These are phyloP conservation scores for Dothideomycetes sp. DNA, from an alignment of 2,329 filamentous ascomycete genomes.

Conservation along the genomic window DNA sequence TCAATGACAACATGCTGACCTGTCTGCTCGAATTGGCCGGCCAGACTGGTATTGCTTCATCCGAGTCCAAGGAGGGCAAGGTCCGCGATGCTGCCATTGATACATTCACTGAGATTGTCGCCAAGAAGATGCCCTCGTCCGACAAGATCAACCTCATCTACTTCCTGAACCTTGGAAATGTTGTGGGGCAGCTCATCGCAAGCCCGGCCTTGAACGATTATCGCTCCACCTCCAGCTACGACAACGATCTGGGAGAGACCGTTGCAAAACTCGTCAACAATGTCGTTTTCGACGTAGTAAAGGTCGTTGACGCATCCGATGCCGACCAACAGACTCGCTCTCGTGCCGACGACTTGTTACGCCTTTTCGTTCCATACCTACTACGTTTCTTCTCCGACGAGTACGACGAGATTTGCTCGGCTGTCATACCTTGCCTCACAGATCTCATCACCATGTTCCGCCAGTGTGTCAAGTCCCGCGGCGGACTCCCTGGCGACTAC, in stretches of 20 bases:
- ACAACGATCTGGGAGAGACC: slow-evolving; percentile 88
- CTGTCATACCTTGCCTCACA: slow-evolving; percentile 84
- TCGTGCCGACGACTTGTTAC: slow-evolving; percentile 71
- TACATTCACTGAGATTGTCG: slow-evolving; percentile 88
- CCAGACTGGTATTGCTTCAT: slow-evolving; percentile 49
- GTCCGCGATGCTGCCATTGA: slow-evolving; percentile 87
- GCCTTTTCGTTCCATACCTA: slow-evolving; percentile 74
- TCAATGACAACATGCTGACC: slow-evolving; percentile 79
- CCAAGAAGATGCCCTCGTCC: slow-evolving; percentile 90
- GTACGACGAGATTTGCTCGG: slow-evolving; percentile 95
- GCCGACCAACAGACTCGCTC: slow-evolving; percentile 53
- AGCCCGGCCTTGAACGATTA: slow-evolving; percentile 72
- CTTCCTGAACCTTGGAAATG: slow-evolving; percentile 76
- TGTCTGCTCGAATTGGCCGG: slow-evolving; percentile 79
- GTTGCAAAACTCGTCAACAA: slow-evolving; percentile 94
- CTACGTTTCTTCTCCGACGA: slow-evolving; percentile 95
- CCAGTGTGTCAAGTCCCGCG: slow-evolving; percentile 55
- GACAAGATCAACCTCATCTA: slow-evolving; percentile 93
- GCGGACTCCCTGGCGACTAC: slow-evolving; percentile 61
- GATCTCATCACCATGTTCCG: slow-evolving; percentile 86
- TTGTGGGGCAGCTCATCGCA: slow-evolving; percentile 74
- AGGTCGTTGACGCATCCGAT: slow-evolving; percentile 62
- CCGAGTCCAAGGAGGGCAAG: slow-evolving; percentile 52
- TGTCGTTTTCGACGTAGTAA: slow-evolving; percentile 75
- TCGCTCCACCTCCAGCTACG: slow-evolving; percentile 75